Percentiles rank a stretch among this genome's conserved stretches.
Evolutionary conservation across 305 asterid genomes (phyloP).

Genomic region (Caryopteris hybrid): DNA sequence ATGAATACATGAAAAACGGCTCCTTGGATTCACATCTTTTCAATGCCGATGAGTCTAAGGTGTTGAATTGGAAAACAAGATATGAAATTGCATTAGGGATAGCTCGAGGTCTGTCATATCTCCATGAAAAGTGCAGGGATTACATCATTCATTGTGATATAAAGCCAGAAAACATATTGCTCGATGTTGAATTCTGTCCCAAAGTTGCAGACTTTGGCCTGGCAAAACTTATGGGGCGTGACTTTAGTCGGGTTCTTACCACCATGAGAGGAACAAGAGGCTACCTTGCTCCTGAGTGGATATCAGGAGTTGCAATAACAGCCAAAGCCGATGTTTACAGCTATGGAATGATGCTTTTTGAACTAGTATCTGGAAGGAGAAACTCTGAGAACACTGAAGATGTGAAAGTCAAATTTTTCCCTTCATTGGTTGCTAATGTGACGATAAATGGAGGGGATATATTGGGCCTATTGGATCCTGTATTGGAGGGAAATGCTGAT

Average conservation of each 20-base stretch:
- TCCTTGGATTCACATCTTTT: constrained; percentile 65
- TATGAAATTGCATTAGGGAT: constrained; percentile 62
- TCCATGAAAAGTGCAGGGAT: constrained; percentile 68
- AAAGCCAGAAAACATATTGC: constrained; percentile 65
- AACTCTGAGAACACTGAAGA: constrained; percentile 49
- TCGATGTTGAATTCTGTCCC: constrained; percentile 48
- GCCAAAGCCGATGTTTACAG: constrained; percentile 73
- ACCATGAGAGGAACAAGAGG: constrained; percentile 86
- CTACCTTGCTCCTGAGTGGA: constrained; percentile 81
- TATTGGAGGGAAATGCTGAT: constrained; percentile 36
- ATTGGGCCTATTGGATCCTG: constrained; percentile 44
- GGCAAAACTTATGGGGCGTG: constrained; percentile 78
- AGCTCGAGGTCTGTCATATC: constrained; percentile 63
- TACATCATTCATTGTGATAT: constrained; percentile 77
- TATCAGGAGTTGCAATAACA: constrained; percentile 73
- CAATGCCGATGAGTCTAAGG: constrained; percentile 26
- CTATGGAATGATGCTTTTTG: constrained; percentile 80
- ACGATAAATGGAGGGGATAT: constrained; percentile 46
- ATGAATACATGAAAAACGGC: constrained; percentile 63
- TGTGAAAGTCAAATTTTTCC: constrained; percentile 48
- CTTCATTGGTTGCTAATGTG: constrained; percentile 44
- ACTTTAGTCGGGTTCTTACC: constrained; percentile 65
- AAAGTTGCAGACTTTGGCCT: constrained; percentile 73
- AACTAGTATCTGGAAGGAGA: constrained; percentile 63
- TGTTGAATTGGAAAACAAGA: constrained; percentile 53